Percentiles rank a stretch among this genome's conserved stretches.
Evolutionary conservation across 192 early-diverging fungal genomes (phyloP).

Genomic region (Phycomyces blakesleeanus): DNA sequence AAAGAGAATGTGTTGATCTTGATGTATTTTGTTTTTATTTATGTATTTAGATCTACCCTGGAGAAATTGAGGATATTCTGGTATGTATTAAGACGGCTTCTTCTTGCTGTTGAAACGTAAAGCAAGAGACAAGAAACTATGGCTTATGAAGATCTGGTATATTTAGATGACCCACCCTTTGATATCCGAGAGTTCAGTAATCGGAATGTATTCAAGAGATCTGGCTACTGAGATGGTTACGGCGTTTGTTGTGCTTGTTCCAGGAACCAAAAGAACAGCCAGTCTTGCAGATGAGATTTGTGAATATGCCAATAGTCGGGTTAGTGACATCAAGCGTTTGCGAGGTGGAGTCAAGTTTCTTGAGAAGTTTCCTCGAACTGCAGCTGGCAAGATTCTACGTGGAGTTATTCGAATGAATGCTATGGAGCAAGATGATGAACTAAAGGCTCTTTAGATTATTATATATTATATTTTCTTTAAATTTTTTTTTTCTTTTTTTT

Average conservation of each 20-base stretch:
- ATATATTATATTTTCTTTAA: no score
- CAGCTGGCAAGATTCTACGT: conserved; percentile 83
- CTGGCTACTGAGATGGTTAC: conserved; percentile 73
- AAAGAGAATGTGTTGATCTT: background rate
- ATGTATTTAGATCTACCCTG: conserved; percentile 37
- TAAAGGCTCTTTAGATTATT: no score
- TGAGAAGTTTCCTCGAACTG: conserved; percentile 68
- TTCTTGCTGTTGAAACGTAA: background rate
- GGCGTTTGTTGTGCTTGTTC: conserved; percentile 69
- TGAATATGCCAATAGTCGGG: conserved; percentile 49
- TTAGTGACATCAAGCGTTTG: conserved; percentile 71
- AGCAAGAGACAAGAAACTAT: background rate
- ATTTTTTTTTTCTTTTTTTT: no score
- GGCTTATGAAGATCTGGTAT: no score
- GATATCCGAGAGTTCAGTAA: conserved; percentile 66
- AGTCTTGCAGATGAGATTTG: conserved; percentile 41
- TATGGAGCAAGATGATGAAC: background rate
- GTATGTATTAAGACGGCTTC: conserved; percentile 29
- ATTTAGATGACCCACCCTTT: background rate
- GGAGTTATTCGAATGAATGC: conserved; percentile 32
- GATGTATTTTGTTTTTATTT: background rate
- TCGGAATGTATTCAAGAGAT: conserved; percentile 57
- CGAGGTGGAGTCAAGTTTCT: conserved; percentile 75
- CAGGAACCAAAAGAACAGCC: conserved; percentile 31
- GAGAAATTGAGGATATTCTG: conserved; percentile 62